Evolutionary conservation across 176 grass and related monocot species (phyloP).

Genomic region (Phragmites australis): DNA sequence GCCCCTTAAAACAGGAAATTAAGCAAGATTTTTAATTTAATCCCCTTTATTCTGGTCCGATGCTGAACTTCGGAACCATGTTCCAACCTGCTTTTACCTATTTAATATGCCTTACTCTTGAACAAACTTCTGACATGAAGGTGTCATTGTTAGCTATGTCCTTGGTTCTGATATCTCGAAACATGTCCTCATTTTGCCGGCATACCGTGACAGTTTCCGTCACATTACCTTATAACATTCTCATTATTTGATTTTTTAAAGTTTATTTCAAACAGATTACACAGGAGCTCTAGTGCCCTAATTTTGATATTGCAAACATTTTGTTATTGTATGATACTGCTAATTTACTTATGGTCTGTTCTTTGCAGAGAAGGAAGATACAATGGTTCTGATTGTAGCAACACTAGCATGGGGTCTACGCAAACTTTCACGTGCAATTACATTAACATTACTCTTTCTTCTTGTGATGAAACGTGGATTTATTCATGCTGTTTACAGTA

Average conservation of each 20-base stretch:
- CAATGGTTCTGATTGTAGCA: constrained; percentile 85
- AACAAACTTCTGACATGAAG: not conserved
- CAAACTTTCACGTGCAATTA: constrained; percentile 90
- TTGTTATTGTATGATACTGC: constrained; percentile 33
- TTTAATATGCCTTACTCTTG: not conserved
- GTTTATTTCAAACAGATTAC: constrained; percentile 1
- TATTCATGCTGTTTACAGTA: constrained; percentile 98
- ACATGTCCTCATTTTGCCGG: not conserved
- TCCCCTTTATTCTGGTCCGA: not conserved
- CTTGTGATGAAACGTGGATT: constrained; percentile 95
- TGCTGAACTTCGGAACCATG: too few species aligned
- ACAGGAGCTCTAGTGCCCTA: not conserved
- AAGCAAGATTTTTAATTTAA: not conserved
- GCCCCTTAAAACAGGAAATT: not conserved
- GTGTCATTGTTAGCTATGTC: not conserved
- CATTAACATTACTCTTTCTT: constrained; percentile 88
- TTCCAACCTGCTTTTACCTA: not conserved
- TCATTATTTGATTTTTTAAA: constrained; percentile 6
- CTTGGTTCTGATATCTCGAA: too few species aligned
- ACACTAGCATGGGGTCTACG: constrained; percentile 92
- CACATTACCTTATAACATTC: constrained; percentile 9
- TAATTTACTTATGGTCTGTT: constrained; percentile 19
- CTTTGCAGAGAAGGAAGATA: constrained; percentile 83
- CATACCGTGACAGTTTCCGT: not conserved
- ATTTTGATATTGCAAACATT: constrained; percentile 28